Conservation (phyloP, 176 grass and related monocot genomes). For the Zea mays region DNA sequence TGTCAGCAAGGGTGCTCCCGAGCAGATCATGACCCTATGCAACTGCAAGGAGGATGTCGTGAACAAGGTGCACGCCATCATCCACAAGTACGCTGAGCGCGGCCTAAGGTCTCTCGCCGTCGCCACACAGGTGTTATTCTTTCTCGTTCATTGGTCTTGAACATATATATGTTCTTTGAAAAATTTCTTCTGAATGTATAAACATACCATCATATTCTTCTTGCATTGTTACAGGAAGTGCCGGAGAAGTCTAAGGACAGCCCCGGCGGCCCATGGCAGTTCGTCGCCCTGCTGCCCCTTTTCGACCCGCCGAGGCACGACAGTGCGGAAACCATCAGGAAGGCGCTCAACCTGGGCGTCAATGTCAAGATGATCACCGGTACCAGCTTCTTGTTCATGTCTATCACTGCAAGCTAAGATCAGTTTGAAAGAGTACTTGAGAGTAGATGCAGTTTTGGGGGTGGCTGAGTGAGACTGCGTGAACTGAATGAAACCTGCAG, state of each 20-base stretch:
- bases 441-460: no score
- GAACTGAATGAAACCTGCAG: conserved; percentile 27
- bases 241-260: conserved; percentile 77
- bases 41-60: conserved; percentile 47
- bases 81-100: conserved; percentile 88
- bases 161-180: not conserved
- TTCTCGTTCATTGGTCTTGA: not conserved
- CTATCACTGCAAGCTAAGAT: no score
- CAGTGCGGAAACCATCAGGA: conserved; percentile 83
- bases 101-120: conserved; percentile 81
- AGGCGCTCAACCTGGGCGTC: conserved; percentile 86
- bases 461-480: not conserved
- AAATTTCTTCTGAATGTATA: not conserved
- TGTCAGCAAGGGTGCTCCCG: conserved; percentile 90
- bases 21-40: conserved; percentile 86
- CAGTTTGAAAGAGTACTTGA: no score
- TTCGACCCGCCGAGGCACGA: conserved; percentile 92
- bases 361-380: conserved; percentile 99
- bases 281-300: conserved; percentile 80
- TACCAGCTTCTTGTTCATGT: conserved; percentile 13
- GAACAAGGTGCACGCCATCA: conserved; percentile 59
- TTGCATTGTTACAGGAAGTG: conserved; percentile 46
- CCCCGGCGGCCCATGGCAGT: conserved; percentile 65
- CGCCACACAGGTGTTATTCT: conserved; percentile 50
- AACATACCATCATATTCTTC: not conserved